Percentiles rank a stretch among this genome's conserved stretches.
phyloP scores from a whole-genome alignment of 2,329 filamentous ascomycete genomes.

The Aspergillus sp. region DNA sequence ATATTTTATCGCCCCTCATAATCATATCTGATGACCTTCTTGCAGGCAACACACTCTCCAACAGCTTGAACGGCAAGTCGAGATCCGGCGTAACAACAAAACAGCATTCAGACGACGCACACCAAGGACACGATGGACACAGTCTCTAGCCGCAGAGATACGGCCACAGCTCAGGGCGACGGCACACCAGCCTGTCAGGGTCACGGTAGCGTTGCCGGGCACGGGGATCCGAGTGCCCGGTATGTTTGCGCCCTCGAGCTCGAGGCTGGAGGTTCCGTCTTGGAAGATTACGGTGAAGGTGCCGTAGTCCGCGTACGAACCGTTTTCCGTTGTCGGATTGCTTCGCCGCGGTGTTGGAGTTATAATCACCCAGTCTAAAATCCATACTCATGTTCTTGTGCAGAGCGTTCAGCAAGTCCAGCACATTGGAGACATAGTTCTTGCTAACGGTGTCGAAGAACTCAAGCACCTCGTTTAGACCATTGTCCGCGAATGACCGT shows the following conservation, averaged over 20 bases:
- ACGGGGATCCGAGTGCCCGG: background rate
- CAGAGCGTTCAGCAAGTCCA: conserved; percentile 2
- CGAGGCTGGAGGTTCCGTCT: conserved; percentile 4
- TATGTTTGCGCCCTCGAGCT: conserved; percentile 1
- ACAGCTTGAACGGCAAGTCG: background rate
- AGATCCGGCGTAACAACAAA: conserved; percentile 3
- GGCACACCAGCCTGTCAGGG: conserved; percentile 4
- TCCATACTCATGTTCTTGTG: background rate
- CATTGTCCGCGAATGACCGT: background rate
- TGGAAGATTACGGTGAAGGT: conserved; percentile 6
- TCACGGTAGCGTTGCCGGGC: conserved; percentile 2
- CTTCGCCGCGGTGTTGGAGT: conserved; percentile 1
- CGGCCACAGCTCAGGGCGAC: conserved; percentile 3
- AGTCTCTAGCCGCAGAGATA: conserved; percentile 2
- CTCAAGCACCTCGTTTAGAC: background rate
- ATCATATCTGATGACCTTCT: background rate
- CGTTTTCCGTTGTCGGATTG: conserved; percentile 1
- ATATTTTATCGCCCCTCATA: conserved; percentile 1
- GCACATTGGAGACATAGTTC: conserved; percentile 1
- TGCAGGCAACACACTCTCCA: background rate
- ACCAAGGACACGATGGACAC: conserved; percentile 1
- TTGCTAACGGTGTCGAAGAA: conserved; percentile 1
- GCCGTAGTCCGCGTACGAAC: conserved; percentile 4
- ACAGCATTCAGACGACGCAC: conserved; percentile 4
- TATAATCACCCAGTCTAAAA: conserved; percentile 5